Base-by-base conservation (phyloP, 2,329 filamentous ascomycete genomes). In the Pseudogymnoascus sp. region DNA sequence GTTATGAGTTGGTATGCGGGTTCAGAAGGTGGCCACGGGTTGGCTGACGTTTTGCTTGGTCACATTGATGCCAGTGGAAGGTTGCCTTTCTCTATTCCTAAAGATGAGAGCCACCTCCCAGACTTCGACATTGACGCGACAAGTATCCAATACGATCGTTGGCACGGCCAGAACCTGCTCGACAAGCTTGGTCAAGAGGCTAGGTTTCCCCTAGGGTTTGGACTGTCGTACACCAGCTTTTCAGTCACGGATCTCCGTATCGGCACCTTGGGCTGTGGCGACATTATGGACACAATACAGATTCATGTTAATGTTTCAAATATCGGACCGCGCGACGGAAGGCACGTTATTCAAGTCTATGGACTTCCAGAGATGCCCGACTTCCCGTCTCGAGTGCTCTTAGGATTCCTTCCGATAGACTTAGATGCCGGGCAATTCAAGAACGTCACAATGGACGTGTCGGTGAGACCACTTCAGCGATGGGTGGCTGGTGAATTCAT, bases 121-220 rank as follows among this genome's bases (percentile, higher is more conserved):
- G 64, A 60, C 33, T 69, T 67, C 19, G 67, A 70, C 30, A 64
- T 62, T 11, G 60, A 69, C n/a, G 66, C 67, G 11, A 62, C 49
- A 3, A 61, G 62, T 16, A 68, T 69, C 22, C 33, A 42, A 12
- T 70, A 70, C 16, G 65, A 70, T 55, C 65, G 66, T 2, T 70
- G 69, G 67, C 68, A 64, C 60, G 69, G 70, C 11, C 69, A 71
- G 36, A 62, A 66, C 25, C 58, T 69, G 11, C 63, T 71, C 6
- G 69, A 71, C 60, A 67, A 65, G 49, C 55, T 59, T 11, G 25
- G 25, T 23, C n/a, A 14, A 14, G 4, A 36, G 14, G 35, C 35
- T 36, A 36, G 35, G 14, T 87, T 86, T 72, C 77, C 82, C 52
- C 87, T 87, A 67, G 84, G 84, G 16, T 81, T 85, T 67, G 84